These are phyloP conservation scores for Aspergillus asperescens DNA, from an alignment of 495 filamentous ascomycete species.

Conservation along the genomic window DNA sequence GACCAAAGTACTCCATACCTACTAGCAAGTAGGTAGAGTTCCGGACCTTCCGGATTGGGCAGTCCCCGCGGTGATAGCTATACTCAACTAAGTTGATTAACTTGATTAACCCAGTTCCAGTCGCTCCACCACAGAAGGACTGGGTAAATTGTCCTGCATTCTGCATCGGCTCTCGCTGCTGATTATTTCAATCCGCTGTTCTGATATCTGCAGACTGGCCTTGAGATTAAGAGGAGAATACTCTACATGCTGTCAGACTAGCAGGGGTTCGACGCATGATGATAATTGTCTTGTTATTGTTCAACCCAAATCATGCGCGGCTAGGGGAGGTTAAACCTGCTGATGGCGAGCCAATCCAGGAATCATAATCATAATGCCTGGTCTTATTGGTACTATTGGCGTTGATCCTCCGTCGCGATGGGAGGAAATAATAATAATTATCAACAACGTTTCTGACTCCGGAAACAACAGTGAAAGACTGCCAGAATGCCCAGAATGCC, in stretches of 20 bases:
- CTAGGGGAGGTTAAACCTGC: neutral
- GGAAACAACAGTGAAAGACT: neutral
- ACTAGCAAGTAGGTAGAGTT: slow-evolving; percentile 1
- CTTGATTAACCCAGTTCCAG: no score
- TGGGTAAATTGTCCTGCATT: slow-evolving; percentile 9
- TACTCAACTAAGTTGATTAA: slow-evolving; percentile 3
- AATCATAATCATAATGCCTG: no score
- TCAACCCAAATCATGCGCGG: neutral
- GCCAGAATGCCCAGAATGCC: neutral
- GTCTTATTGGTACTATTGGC: no score
- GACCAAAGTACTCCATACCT: no score
- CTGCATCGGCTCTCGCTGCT: neutral
- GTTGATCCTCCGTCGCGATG: no score
- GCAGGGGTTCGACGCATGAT: neutral
- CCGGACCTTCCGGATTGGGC: slow-evolving; percentile 29
- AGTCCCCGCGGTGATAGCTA: slow-evolving; percentile 8
- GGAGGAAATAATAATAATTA: neutral
- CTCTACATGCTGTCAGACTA: neutral
- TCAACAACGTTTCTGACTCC: neutral
- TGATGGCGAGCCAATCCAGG: no score
- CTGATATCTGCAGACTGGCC: neutral
- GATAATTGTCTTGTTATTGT: neutral
- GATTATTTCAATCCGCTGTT: neutral
- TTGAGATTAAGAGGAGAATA: neutral
- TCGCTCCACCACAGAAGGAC: slow-evolving; percentile 3